phyloP scores from a whole-genome alignment of 164 flowering plant species.

The Magnolia officinalis region DNA sequence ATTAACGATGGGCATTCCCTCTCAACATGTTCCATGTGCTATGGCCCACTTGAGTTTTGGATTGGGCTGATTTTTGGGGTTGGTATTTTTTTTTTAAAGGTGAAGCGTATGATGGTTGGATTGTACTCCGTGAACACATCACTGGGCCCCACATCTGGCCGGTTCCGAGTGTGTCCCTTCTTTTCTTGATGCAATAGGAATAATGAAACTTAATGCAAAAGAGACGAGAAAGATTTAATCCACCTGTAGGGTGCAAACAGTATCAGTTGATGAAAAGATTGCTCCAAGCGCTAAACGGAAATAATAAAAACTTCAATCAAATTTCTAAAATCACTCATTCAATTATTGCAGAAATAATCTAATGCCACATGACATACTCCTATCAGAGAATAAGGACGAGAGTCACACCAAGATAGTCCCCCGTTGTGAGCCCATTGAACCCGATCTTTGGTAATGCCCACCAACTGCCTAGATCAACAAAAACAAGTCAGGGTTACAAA shows the following conservation, averaged over 20 bases:
- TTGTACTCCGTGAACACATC: no score
- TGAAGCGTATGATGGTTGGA: no score
- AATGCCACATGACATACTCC: conserved; percentile 3
- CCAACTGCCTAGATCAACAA: conserved; percentile 57
- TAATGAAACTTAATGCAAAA: no score
- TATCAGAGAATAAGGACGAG: background rate
- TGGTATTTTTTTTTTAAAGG: no score
- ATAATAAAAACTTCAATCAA: conserved; percentile 10
- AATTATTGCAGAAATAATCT: background rate
- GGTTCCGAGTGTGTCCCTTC: no score
- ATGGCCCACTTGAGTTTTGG: no score
- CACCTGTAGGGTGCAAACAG: conserved; percentile 95
- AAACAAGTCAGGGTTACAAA: conserved; percentile 8
- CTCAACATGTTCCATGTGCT: no score
- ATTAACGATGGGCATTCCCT: no score
- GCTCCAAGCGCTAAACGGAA: conserved; percentile 65
- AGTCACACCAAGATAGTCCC: conserved; percentile 67
- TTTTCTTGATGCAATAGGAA: no score
- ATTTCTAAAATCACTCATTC: background rate
- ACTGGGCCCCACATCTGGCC: no score
- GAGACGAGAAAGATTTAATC: background rate
- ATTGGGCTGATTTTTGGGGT: no score
- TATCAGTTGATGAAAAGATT: conserved; percentile 93
- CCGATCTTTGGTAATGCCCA: conserved; percentile 73
- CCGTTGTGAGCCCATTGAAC: conserved; percentile 43